A percentile compares a stretch with the other conserved stretches of the same genome.
Evolutionary conservation across 805 yeast species (phyloP).

Genomic region (Starmerella vitae): DNA sequence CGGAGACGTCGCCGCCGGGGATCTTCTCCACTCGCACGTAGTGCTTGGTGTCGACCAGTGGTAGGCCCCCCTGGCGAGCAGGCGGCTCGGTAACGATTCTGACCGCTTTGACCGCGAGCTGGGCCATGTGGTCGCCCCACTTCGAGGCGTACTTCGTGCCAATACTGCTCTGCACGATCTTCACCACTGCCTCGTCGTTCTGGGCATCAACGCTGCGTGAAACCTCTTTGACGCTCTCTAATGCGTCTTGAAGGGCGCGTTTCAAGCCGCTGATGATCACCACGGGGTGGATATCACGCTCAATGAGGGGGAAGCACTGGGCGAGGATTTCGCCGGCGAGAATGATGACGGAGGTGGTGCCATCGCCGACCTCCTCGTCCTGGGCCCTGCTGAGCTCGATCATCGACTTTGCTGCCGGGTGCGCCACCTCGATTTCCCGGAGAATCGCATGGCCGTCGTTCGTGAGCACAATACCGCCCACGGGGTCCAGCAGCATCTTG

Average conservation of each 20-base stretch:
- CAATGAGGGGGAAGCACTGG: slow-evolving; percentile 81
- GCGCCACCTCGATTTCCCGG: slow-evolving; percentile 87
- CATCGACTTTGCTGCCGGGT: slow-evolving; percentile 98
- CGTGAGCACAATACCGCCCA: slow-evolving; percentile 84
- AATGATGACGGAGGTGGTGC: slow-evolving; percentile 93
- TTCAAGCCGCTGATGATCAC: slow-evolving; percentile 88
- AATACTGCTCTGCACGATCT: slow-evolving; percentile 76
- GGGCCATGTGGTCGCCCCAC: slow-evolving; percentile 89
- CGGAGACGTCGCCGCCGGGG: slow-evolving; percentile 95
- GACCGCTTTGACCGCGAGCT: slow-evolving; percentile 75
- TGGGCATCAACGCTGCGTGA: slow-evolving; percentile 71
- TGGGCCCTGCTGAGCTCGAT: slow-evolving; percentile 92
- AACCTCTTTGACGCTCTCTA: slow-evolving; percentile 71
- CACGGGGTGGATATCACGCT: slow-evolving; percentile 93
- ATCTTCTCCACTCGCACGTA: slow-evolving; percentile 89
- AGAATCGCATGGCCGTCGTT: slow-evolving; percentile 98
- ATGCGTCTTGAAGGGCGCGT: slow-evolving; percentile 79
- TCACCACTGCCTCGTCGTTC: slow-evolving; percentile 76
- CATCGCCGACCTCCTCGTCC: slow-evolving; percentile 98
- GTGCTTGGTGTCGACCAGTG: slow-evolving; percentile 75
- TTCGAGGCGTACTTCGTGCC: slow-evolving; percentile 89
- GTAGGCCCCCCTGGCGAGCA: slow-evolving; percentile 30
- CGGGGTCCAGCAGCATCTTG: slow-evolving; percentile 93
- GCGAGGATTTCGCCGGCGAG: slow-evolving; percentile 95
- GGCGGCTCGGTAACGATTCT: slow-evolving; percentile 45